These are phyloP conservation scores for Suillus tomentosus DNA, from an alignment of 768 basidiomycete species.

Conservation along the genomic window DNA sequence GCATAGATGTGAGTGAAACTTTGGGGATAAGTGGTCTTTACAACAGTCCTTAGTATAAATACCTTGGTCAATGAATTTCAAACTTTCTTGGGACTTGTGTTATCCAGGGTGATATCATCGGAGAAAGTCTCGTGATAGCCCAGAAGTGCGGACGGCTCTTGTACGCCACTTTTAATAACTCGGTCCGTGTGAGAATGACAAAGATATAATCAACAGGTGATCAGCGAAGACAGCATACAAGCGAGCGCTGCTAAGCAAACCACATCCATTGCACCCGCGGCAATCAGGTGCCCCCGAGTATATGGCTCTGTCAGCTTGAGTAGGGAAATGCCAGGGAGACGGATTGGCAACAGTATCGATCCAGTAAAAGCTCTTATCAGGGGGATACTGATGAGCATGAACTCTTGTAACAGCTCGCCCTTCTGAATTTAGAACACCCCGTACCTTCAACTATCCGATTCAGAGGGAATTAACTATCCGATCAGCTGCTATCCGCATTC, in stretches of 20 bases:
- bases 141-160: too few species aligned
- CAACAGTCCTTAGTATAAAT: background rate
- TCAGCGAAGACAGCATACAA: background rate
- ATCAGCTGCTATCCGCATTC: background rate
- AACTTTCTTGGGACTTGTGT: background rate
- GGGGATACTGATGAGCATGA: background rate
- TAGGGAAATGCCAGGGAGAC: background rate
- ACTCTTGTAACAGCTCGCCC: background rate
- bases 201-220: background rate
- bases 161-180: background rate
- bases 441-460: background rate
- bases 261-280: background rate
- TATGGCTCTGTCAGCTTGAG: background rate
- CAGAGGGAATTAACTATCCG: background rate
- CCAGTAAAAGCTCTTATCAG: background rate
- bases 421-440: background rate
- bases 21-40: background rate
- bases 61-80: background rate
- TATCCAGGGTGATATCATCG: background rate
- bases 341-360: background rate
- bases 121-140: background rate
- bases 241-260: background rate
- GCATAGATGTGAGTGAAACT: constrained; percentile 9
- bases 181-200: background rate
- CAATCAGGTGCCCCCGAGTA: background rate